Conservation (phyloP, 225 moss, liverwort and hornwort genomes). For the Physcomitrium patens region DNA sequence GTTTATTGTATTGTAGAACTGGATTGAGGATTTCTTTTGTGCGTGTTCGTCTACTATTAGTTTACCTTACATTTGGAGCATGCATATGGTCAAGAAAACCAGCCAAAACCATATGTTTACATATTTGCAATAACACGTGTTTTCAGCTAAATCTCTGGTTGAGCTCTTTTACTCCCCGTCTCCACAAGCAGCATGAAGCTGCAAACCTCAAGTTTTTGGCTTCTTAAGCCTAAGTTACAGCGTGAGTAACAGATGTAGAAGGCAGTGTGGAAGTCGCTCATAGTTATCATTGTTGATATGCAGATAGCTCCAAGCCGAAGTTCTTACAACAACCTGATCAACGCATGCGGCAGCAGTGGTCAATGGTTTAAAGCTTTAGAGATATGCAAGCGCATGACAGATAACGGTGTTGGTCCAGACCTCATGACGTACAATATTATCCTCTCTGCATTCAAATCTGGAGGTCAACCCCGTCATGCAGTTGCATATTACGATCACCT, state of each 20-base stretch:
- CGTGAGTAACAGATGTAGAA: background rate
- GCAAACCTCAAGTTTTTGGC: background rate
- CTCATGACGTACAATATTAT: conserved; percentile 88
- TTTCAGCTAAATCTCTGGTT: background rate
- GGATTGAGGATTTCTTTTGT: background rate
- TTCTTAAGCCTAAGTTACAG: background rate
- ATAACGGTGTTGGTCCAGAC: conserved; percentile 75
- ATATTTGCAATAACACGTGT: conserved; percentile 1
- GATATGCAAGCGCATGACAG: conserved; percentile 82
- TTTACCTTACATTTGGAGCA: background rate
- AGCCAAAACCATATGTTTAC: too few relatives aligned
- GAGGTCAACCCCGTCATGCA: conserved; percentile 65
- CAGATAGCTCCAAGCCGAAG: conserved; percentile 89
- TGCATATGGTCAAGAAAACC: too few relatives aligned
- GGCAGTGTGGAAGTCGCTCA: conserved; percentile 1
- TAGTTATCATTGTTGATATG: background rate
- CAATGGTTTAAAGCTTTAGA: conserved; percentile 83
- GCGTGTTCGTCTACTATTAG: background rate
- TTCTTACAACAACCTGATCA: conserved; percentile 94
- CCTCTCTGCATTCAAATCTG: conserved; percentile 87
- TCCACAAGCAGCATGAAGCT: background rate
- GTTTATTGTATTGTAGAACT: background rate
- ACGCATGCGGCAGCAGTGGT: conserved; percentile 86
- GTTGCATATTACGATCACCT: conserved; percentile 72
- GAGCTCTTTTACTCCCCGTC: background rate